Conservation (phyloP, 176 grass and related monocot species). For the Aegilops sharonensis region DNA sequence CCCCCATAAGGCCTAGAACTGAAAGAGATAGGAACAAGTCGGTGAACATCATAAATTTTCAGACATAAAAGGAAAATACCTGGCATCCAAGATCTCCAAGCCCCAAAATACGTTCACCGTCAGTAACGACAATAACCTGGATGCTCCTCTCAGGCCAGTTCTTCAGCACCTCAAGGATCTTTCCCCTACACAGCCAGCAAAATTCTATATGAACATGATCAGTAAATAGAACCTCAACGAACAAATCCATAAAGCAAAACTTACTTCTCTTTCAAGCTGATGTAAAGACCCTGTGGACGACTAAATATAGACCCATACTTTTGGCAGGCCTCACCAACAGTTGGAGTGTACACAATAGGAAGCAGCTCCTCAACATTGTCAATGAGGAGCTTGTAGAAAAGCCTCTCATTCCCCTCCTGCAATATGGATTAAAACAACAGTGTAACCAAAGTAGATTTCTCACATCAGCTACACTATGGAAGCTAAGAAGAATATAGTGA, state of each 20-base stretch:
- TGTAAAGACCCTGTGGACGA: constrained; percentile 80
- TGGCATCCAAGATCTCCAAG: constrained; percentile 98
- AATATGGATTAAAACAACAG: constrained; percentile 30
- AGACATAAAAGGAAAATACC: constrained; percentile 38
- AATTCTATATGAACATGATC: constrained; percentile 14
- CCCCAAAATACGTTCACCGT: constrained; percentile 93
- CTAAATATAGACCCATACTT: constrained; percentile 90
- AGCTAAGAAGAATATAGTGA: constrained; percentile 10
- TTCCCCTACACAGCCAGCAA: constrained; percentile 57
- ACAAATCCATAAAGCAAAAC: neutral
- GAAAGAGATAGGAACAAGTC: neutral
- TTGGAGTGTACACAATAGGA: constrained; percentile 93
- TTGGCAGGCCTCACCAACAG: constrained; percentile 95
- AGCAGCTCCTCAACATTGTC: constrained; percentile 95
- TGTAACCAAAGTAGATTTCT: neutral
- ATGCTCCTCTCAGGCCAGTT: constrained; percentile 97
- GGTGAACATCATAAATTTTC: neutral
- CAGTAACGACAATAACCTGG: constrained; percentile 95
- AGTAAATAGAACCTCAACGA: neutral
- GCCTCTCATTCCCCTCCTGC: constrained; percentile 90
- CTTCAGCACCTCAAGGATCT: constrained; percentile 85
- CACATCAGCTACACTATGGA: constrained; percentile 13
- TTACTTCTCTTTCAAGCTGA: constrained; percentile 95
- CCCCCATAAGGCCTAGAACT: neutral
- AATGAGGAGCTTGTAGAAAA: constrained; percentile 93